Base-by-base conservation (phyloP, 768 basidiomycete genomes). In the Lepiota brunneoincarnata region DNA sequence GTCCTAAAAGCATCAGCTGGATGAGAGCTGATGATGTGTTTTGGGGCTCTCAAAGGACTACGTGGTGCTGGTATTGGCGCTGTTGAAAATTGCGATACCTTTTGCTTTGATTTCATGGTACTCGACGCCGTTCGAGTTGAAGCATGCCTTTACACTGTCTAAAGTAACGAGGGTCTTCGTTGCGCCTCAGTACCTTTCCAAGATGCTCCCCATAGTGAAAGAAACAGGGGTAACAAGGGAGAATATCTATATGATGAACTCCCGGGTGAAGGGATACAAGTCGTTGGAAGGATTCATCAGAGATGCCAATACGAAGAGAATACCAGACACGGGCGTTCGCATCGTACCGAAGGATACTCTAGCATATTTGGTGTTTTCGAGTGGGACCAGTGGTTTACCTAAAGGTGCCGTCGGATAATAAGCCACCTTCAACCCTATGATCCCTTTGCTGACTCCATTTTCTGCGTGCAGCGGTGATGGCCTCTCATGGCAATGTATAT, bases 361-460 rank as follows among this genome's bases (percentile, higher is more conserved):
- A 1, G 87, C 85, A 1, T 87, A 88, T 63, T 69, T 90, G 3
- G 70, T 85, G 0, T 89, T 88, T 62, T 90, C 88, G 0, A 90
- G 88, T 60, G 88, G 88, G 20, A 90, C 89, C 0, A 89, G 78
- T 57, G 88, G 89, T 1, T 68, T 84, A 3, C 86, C 88, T 0
- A 90, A 90, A 78, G 86, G 87, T 82, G 37, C 9, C 7, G 12
- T 10, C 14, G 40, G 35, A 17, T 11, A 31, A 26, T 10, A 23
- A n/a, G n/a, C n/a, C n/a, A n/a, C n/a, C n/a, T n/a, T n/a, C n/a
- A n/a, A n/a, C n/a, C n/a, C n/a, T n/a, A n/a, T n/a, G n/a, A n/a
- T n/a, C n/a, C n/a, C n/a, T n/a, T n/a, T n/a, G n/a, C n/a, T n/a
- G n/a, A n/a, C n/a, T n/a, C n/a, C n/a, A n/a, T n/a, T n/a, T n/a